Base-by-base conservation (phyloP, 2,329 filamentous ascomycete species). In the Phyllosticta citribraziliensis region DNA sequence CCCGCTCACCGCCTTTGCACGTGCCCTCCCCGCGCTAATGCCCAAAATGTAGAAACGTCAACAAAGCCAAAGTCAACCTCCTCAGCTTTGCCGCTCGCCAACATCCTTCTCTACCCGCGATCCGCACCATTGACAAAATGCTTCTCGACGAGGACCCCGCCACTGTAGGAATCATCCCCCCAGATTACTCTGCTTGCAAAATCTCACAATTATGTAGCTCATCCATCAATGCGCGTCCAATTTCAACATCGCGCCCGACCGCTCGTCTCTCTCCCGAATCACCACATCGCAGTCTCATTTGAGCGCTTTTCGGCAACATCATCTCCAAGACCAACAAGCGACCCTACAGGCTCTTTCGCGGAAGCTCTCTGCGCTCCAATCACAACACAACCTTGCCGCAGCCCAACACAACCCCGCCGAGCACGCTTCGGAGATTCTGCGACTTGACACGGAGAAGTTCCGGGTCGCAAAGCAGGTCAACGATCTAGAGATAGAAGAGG, bases 211-310 rank as follows among this genome's bases (percentile, higher is more conserved):
- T 12, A 61, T 61, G 55, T 74, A 94, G 89, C 88, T 97, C 71
- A 96, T 99, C 77, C 83, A 87, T 72, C 88, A 95, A 78, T 96
- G 92, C 52, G 88, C 95, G 70, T 83, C 86, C 69, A 96, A 97
- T 81, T 99, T 99, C 85, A 94, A 96, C 79, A 96, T 93, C 70
- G 81, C 84, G 20, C 90, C 90, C 11, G 94, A 99, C 80, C 94
- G 91, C 71, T 80, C 85, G 66, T 89, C 89, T 64, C 84, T 97
- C 20, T 80, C 87, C 20, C 91, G 94, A 71, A 88, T 97, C 72
- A 85, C 85, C 73, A 89, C 92, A 73, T 93, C 90, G 0, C 83
- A 97, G 58, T 83, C 85, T 9, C 89, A 89, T 0, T 85, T 99
- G n/a, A 84, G 89, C 67, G 86, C 91, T 70, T 89, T 91, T 63